Percentiles rank a stretch among this genome's conserved stretches.
phyloP scores from a whole-genome alignment of 768 basidiomycete species.

The Tulasnella calospora region DNA sequence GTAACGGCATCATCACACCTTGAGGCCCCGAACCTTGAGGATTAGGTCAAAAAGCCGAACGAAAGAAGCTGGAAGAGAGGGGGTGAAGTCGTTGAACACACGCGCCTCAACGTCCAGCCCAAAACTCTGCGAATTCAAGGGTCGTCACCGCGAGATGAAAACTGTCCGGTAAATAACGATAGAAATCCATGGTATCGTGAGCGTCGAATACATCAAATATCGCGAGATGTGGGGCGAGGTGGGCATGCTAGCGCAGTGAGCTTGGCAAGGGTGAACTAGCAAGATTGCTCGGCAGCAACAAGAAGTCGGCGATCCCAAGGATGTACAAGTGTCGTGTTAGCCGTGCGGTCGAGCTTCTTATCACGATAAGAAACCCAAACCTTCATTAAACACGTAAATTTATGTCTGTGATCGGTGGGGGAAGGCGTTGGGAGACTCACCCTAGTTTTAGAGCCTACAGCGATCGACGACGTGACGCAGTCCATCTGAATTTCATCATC shows the following conservation, averaged over 20 bases:
- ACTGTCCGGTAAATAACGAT: not conserved
- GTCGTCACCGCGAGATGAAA: not conserved
- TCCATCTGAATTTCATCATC: not conserved
- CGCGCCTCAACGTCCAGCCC: not conserved
- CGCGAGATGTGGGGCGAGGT: not conserved
- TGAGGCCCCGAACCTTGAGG: not conserved
- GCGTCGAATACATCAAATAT: not conserved
- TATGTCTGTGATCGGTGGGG: not conserved
- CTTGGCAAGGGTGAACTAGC: not conserved
- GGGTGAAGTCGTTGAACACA: not conserved
- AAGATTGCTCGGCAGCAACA: not conserved
- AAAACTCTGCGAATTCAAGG: constrained; percentile 7
- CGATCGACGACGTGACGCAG: not conserved
- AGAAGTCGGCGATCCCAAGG: not conserved
- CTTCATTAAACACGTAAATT: not conserved
- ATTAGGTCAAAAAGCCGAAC: not conserved
- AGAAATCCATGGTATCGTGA: not conserved
- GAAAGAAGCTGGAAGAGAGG: not conserved
- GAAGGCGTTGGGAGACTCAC: not conserved
- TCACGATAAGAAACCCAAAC: not conserved
- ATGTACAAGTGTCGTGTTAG: not conserved
- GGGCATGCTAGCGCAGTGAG: not conserved
- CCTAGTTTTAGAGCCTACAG: not conserved
- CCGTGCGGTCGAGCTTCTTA: not conserved
- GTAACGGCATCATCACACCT: not conserved